phyloP scores from a whole-genome alignment of 202 grass and related monocot species.

The Saccharum hybrid region DNA sequence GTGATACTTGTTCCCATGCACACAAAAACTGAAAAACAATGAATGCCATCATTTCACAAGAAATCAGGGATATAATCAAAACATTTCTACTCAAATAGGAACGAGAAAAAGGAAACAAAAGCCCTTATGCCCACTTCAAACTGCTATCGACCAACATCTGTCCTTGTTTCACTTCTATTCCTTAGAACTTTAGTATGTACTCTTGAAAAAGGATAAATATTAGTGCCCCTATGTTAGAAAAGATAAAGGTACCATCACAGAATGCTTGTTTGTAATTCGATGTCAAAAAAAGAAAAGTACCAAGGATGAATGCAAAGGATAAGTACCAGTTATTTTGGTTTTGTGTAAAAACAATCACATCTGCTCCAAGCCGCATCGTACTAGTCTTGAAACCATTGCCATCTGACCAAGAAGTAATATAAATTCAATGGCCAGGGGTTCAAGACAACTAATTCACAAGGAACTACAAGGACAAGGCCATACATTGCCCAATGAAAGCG shows the following conservation, averaged over 20 bases:
- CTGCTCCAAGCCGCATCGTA: constrained; percentile 98
- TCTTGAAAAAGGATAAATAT: background rate
- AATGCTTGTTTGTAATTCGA: constrained; percentile 40
- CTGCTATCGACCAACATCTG: constrained; percentile 1
- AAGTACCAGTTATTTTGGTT: constrained; percentile 68
- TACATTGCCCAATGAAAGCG: constrained; percentile 96
- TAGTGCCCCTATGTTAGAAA: constrained; percentile 18
- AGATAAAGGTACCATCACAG: constrained; percentile 25
- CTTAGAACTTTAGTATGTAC: background rate
- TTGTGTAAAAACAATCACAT: constrained; percentile 91
- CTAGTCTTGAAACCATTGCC: constrained; percentile 99
- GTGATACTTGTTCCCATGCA: constrained; percentile 6
- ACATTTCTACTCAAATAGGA: constrained; percentile 2
- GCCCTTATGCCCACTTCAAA: background rate
- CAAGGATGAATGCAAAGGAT: constrained; percentile 20
- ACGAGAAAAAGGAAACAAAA: background rate
- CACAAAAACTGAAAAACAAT: background rate
- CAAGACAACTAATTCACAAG: constrained; percentile 44
- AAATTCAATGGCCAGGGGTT: constrained; percentile 44
- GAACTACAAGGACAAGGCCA: constrained; percentile 42
- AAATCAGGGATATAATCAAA: background rate
- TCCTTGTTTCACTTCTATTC: constrained; percentile 22
- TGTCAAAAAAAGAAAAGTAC: constrained; percentile 33
- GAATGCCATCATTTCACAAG: constrained; percentile 1
- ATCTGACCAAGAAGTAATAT: constrained; percentile 64